phyloP scores from a whole-genome alignment of 202 grass and related monocot species.

The Panicum virgatum region DNA sequence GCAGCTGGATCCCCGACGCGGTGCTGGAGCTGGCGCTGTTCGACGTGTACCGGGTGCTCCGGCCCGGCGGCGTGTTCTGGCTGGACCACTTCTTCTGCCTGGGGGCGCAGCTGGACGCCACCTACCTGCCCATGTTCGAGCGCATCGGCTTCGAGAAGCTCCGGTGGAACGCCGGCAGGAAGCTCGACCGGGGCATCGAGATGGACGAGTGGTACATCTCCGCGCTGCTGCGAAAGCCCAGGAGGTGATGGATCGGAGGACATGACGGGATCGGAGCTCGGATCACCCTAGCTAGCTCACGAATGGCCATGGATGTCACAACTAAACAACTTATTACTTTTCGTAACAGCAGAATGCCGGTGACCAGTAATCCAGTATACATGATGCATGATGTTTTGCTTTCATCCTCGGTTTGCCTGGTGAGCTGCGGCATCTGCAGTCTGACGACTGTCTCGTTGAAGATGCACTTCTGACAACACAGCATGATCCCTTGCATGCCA shows the following conservation, averaged over 20 bases:
- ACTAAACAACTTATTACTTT: no score
- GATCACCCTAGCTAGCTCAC: no score
- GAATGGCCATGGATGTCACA: no score
- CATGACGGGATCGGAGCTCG: no score
- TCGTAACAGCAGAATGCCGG: no score
- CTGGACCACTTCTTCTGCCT: conserved; percentile 61
- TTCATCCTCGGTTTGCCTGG: no score
- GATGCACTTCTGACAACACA: no score
- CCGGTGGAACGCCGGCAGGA: conserved; percentile 47
- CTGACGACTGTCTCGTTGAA: no score
- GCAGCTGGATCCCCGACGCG: conserved; percentile 53
- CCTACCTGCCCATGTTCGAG: conserved; percentile 6
- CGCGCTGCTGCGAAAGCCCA: neutral
- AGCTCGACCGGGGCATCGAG: conserved; percentile 39
- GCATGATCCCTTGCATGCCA: no score
- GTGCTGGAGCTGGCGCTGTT: conserved; percentile 33
- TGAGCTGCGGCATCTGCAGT: no score
- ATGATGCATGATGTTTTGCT: no score
- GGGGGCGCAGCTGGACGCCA: conserved; percentile 35
- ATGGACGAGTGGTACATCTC: conserved; percentile 47
- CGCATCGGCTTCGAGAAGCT: conserved; percentile 46
- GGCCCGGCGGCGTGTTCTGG: conserved; percentile 53
- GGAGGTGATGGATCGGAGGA: neutral
- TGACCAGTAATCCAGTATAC: no score
- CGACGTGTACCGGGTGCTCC: conserved; percentile 49